Evolutionary conservation across 306 rosid genomes (phyloP).

Genomic region (Pyrus betulifolia): DNA sequence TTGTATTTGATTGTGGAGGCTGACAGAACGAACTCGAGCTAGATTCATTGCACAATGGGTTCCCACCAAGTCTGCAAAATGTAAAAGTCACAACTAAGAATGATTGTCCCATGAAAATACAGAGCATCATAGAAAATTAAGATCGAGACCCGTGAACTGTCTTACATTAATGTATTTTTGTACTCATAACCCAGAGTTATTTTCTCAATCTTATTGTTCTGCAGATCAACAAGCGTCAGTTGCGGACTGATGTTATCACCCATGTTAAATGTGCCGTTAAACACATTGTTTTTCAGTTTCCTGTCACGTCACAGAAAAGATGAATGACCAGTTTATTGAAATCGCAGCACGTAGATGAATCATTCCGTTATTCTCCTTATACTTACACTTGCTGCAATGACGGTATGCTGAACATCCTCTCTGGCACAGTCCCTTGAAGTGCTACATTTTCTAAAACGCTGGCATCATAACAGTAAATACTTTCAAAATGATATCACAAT

Average conservation of each 20-base stretch:
- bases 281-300: conserved; percentile 57
- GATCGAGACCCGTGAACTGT: not conserved
- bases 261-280: conserved; percentile 57
- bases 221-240: conserved; percentile 73
- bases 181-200: conserved; percentile 41
- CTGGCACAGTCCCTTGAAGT: conserved; percentile 67
- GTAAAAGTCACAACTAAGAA: conserved; percentile 16
- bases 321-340: not conserved
- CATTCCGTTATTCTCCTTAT: conserved; percentile 1
- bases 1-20: conserved; percentile 35
- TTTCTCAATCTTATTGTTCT: conserved; percentile 55
- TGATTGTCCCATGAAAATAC: not conserved
- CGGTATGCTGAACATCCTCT: conserved; percentile 54
- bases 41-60: conserved; percentile 56
- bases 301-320: conserved; percentile 26
- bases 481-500: not conserved
- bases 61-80: conserved; percentile 63
- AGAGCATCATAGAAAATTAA: not conserved
- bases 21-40: conserved; percentile 49
- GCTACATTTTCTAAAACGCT: conserved; percentile 75
- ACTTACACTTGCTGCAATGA: conserved; percentile 92
- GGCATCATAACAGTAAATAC: not conserved
- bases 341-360: not conserved
- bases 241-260: conserved; percentile 56
- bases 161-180: conserved; percentile 64